phyloP scores from a whole-genome alignment of 1,139 yeast genomes.

The Sugiyamaella grinbergsii region DNA sequence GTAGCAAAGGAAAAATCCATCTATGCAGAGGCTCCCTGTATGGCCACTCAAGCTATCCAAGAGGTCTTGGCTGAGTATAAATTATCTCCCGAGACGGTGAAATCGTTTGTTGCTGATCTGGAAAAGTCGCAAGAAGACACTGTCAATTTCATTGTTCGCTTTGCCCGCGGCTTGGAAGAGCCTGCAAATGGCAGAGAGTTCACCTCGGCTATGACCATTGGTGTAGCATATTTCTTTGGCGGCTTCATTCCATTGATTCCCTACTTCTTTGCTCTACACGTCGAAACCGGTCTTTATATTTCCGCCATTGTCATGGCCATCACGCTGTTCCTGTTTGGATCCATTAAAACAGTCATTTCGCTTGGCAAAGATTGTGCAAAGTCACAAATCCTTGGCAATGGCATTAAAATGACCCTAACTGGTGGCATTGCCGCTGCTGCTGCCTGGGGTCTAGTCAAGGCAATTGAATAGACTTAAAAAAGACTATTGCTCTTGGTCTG shows the following conservation, averaged over 20 bases:
- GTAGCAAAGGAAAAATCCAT: conserved; percentile 64
- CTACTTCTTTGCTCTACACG: conserved; percentile 72
- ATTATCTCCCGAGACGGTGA: conserved; percentile 63
- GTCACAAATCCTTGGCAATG: conserved; percentile 68
- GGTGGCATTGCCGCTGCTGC: conserved; percentile 97
- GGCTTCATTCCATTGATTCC: conserved; percentile 82
- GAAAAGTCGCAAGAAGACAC: conserved; percentile 60
- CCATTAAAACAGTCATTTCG: conserved; percentile 77
- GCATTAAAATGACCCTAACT: conserved; percentile 85
- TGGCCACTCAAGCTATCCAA: conserved; percentile 57
- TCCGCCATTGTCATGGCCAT: conserved; percentile 82
- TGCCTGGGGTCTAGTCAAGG: conserved; percentile 88
- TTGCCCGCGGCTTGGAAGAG: conserved; percentile 75
- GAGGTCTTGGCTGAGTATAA: conserved; percentile 70
- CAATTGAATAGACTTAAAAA: conserved; percentile 53
- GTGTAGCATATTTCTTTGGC: conserved; percentile 72
- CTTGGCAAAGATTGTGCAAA: conserved; percentile 75
- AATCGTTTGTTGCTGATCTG: conserved; percentile 61
- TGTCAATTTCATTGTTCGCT: conserved; percentile 71
- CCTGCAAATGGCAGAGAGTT: conserved; percentile 79
- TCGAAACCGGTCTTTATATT: conserved; percentile 70
- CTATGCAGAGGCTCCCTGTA: conserved; percentile 57
- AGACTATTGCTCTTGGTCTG: too few relatives aligned
- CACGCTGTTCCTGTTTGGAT: conserved; percentile 87
- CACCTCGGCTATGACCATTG: conserved; percentile 76